Conservation (phyloP, 148 eudicot species). For the Euryodendron excelsum region DNA sequence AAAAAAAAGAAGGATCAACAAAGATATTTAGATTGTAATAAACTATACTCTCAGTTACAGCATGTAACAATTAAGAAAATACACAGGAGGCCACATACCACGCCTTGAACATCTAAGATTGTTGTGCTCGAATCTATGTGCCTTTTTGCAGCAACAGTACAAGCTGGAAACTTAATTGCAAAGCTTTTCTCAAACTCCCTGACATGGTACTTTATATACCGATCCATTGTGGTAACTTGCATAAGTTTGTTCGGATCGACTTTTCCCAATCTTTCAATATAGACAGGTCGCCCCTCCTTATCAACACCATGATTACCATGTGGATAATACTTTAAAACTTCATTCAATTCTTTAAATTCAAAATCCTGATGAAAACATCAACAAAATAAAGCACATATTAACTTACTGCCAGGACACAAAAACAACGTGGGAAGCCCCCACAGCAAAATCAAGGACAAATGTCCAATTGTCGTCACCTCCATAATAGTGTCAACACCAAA, state of each 20-base stretch:
- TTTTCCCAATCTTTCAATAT: conserved; percentile 92
- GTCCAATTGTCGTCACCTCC: conserved; percentile 33
- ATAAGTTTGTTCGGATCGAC: conserved; percentile 86
- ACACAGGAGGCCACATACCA: conserved; percentile 52
- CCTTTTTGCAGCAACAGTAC: conserved; percentile 82
- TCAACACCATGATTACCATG: conserved; percentile 97
- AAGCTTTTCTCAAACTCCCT: conserved; percentile 88
- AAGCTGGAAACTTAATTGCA: conserved; percentile 77
- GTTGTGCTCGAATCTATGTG: conserved; percentile 97
- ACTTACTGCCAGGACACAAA: neutral
- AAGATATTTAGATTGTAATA: neutral
- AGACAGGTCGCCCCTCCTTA: conserved; percentile 91
- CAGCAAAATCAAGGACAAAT: neutral
- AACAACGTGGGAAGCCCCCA: neutral
- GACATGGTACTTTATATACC: conserved; percentile 84
- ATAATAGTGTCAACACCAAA: conserved; percentile 60
- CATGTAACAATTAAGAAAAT: neutral
- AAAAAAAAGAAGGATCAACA: conserved; percentile 6
- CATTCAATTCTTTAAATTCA: conserved; percentile 69
- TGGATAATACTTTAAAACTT: conserved; percentile 82
- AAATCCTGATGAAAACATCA: conserved; percentile 57
- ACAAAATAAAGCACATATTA: neutral
- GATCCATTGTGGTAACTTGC: conserved; percentile 87
- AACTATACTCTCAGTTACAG: neutral
- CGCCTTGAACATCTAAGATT: conserved; percentile 92